phyloP scores from a whole-genome alignment of 345 rosid genomes.

The Kernera saxatilis region DNA sequence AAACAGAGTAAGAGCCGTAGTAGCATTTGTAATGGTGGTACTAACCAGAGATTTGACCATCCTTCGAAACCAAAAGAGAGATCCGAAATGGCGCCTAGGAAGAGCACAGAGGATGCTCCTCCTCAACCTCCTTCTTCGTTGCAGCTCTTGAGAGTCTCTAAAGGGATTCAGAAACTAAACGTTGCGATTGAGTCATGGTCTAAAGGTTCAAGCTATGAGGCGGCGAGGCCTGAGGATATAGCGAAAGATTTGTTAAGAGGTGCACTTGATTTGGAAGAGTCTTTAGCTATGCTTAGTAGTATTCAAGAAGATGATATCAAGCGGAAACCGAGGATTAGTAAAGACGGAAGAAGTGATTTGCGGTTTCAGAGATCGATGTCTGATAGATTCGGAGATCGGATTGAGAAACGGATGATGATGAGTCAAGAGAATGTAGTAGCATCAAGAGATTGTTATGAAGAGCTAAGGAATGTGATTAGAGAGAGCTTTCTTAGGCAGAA shows the following conservation, averaged over 20 bases:
- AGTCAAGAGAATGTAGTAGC: constrained; percentile 41
- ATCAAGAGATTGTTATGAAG: constrained; percentile 53
- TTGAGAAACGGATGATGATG: constrained; percentile 17
- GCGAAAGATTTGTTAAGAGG: constrained; percentile 74
- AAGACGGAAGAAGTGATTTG: constrained; percentile 29
- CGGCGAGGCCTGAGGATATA: constrained; percentile 46
- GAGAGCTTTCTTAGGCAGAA: constrained; percentile 62
- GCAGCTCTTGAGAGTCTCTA: constrained; percentile 72
- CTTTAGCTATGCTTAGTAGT: constrained; percentile 63
- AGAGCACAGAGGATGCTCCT: constrained; percentile 19
- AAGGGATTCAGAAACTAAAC: constrained; percentile 80
- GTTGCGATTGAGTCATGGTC: constrained; percentile 62
- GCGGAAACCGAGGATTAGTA: constrained; percentile 39
- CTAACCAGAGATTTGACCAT: constrained; percentile 6
- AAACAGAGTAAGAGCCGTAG: constrained; percentile 41
- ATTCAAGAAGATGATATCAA: constrained; percentile 72
- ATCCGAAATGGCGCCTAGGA: constrained; percentile 25
- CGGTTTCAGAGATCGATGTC: constrained; percentile 36
- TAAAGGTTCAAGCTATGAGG: constrained; percentile 36
- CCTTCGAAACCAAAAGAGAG: constrained; percentile 22
- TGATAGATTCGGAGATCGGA: constrained; percentile 31
- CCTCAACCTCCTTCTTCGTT: constrained; percentile 41
- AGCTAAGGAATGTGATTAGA: constrained; percentile 51
- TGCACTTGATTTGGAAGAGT: constrained; percentile 85
- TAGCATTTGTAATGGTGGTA: constrained; percentile 18